These are phyloP conservation scores for Cicer yamashitae DNA, from an alignment of 306 rosid genomes.

Conservation along the genomic window DNA sequence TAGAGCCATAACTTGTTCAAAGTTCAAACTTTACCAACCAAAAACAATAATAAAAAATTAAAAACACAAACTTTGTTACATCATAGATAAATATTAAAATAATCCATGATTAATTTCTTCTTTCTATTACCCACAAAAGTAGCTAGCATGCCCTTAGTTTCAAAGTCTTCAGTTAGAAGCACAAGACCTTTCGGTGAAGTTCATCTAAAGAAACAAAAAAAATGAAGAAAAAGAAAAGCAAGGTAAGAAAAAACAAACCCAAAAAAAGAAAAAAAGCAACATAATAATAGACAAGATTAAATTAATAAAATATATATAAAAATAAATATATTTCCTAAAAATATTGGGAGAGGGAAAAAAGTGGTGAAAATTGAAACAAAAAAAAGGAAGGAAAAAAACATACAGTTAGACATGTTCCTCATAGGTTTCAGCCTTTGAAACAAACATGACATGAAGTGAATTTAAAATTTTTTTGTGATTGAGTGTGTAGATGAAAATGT, in stretches of 20 bases:
- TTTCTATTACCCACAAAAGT: constrained; percentile 18
- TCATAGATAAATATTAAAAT: constrained; percentile 38
- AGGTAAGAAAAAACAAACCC: neutral
- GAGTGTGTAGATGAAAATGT: neutral
- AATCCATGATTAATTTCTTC: constrained; percentile 30
- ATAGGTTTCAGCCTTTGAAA: constrained; percentile 22
- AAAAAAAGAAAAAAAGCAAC: constrained; percentile 37
- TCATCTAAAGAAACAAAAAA: constrained; percentile 40
- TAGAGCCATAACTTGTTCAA: constrained; percentile 35
- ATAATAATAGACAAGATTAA: constrained; percentile 55
- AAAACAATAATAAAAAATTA: constrained; percentile 10
- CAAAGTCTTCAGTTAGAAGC: constrained; percentile 63
- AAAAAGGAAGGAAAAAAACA: neutral
- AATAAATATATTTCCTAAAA: neutral
- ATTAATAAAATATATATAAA: neutral
- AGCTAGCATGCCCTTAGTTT: constrained; percentile 33
- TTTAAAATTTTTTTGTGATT: too few species aligned
- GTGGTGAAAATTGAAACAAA: constrained; percentile 37
- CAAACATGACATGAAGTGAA: neutral
- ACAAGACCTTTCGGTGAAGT: constrained; percentile 50
- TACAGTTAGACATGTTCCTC: constrained; percentile 5
- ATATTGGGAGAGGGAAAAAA: constrained; percentile 30
- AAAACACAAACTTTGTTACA: constrained; percentile 22
- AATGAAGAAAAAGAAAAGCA: constrained; percentile 34
- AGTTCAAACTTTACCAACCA: constrained; percentile 35